These are phyloP conservation scores for Scenedesmus sp. DNA, from an alignment of 163 green algal species.

Conservation along the genomic window DNA sequence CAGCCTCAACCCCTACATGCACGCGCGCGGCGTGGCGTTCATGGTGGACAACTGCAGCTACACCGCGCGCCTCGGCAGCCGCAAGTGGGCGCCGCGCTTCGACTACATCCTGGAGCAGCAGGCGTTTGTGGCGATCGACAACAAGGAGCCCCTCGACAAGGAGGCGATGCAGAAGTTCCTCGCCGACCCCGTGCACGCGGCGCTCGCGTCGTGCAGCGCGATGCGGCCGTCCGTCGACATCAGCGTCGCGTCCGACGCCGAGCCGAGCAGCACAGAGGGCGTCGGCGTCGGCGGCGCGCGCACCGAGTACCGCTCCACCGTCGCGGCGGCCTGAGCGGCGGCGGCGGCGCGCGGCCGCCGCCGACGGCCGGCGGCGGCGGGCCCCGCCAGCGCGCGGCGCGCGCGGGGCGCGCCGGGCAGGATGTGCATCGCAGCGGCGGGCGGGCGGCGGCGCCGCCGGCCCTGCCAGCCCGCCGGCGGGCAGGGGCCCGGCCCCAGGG, in stretches of 20 bases:
- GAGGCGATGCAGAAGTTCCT: slow-evolving; percentile 84
- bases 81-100: slow-evolving; percentile 98
- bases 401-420: too few relatives aligned
- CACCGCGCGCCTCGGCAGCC: slow-evolving; percentile 94
- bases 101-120: slow-evolving; percentile 98
- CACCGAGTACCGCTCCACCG: slow-evolving; percentile 86
- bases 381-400: too few relatives aligned
- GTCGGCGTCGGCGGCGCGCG: slow-evolving; percentile 83
- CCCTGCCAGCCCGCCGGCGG: too few relatives aligned
- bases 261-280: slow-evolving; percentile 66
- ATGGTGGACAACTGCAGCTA: slow-evolving; percentile 99
- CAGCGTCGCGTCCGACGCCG: slow-evolving; percentile 84
- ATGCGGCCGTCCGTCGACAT: slow-evolving; percentile 98
- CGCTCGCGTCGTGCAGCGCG: slow-evolving; percentile 86
- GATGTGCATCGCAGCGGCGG: too few relatives aligned
- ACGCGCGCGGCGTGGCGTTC: slow-evolving; percentile 98
- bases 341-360: too few relatives aligned
- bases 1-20: slow-evolving; percentile 99
- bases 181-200: slow-evolving; percentile 90
- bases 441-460: too few relatives aligned
- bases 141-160: slow-evolving; percentile 68
- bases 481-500: too few relatives aligned
- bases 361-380: too few relatives aligned
- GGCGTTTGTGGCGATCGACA: slow-evolving; percentile 80
- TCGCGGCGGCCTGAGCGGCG: slow-evolving; percentile 48